These are phyloP conservation scores for Nannochloropsis oceanica DNA, from an alignment of 108 stramenopile species.

Conservation along the genomic window DNA sequence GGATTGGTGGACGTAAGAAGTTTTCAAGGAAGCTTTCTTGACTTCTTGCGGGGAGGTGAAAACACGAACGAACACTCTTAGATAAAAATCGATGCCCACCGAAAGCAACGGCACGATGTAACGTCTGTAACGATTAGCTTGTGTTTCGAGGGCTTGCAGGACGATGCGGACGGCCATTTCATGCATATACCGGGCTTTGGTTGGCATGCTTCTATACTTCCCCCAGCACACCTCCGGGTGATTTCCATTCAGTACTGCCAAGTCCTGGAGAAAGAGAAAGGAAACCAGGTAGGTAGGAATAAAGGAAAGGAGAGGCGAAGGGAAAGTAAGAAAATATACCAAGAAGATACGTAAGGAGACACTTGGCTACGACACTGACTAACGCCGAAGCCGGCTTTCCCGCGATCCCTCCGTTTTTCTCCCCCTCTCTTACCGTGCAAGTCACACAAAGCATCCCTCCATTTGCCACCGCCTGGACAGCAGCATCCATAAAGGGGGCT, in stretches of 20 bases:
- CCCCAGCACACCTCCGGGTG: conserved; percentile 86
- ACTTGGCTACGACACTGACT: too few relatives aligned
- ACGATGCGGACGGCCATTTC: conserved; percentile 89
- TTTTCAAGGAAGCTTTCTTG: conserved; percentile 55
- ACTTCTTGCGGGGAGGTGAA: conserved; percentile 70
- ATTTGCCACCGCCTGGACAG: conserved; percentile 57
- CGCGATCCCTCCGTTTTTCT: background rate
- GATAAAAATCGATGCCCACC: conserved; percentile 91
- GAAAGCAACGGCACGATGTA: conserved; percentile 74
- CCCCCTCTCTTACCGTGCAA: conserved; percentile 86
- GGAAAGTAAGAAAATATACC: too few relatives aligned
- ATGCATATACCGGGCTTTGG: conserved; percentile 68
- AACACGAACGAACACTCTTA: conserved; percentile 91
- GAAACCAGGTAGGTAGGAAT: too few relatives aligned
- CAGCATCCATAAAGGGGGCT: conserved; percentile 84
- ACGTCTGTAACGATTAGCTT: conserved; percentile 71
- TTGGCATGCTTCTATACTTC: conserved; percentile 72
- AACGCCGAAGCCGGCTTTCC: too few relatives aligned
- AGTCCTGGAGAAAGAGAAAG: background rate
- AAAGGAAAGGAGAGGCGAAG: too few relatives aligned
- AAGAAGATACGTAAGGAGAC: too few relatives aligned
- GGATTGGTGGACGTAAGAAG: conserved; percentile 78
- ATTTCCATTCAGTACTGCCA: conserved; percentile 59
- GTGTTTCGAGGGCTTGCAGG: conserved; percentile 54
- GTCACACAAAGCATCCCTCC: conserved; percentile 89